Conservation (phyloP, 352 stramenopile species). For the Phytophthora citricola region DNA sequence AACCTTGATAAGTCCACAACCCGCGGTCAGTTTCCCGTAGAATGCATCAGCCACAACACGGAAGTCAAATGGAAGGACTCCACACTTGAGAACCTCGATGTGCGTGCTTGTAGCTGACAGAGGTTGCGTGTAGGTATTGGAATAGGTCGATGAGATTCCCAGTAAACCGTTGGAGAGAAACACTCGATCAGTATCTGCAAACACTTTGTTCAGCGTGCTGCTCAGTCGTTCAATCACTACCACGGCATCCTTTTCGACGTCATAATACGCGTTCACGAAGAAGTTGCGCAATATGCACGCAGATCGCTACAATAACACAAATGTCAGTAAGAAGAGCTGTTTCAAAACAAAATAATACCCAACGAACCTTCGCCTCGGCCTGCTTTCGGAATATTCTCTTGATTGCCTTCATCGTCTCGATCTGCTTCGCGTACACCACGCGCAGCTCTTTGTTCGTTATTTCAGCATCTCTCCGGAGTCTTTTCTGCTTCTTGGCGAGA, state of each 20-base stretch:
- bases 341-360: not conserved
- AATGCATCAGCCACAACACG: conserved; percentile 3
- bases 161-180: not conserved
- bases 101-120: not conserved
- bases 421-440: not conserved
- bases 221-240: not conserved
- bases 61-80: not conserved
- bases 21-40: not conserved
- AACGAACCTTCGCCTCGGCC: not conserved
- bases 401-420: not conserved
- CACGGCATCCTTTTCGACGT: not conserved
- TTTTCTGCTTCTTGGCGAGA: not conserved
- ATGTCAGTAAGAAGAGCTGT: not conserved
- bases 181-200: not conserved
- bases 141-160: not conserved
- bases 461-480: not conserved
- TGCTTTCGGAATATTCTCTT: conserved; percentile 1
- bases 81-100: conserved; percentile 10
- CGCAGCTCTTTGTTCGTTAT: not conserved
- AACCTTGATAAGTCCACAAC: not conserved
- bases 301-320: not conserved
- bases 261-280: not conserved
- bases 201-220: not conserved
- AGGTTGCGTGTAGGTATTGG: not conserved
- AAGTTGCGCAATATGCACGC: not conserved